phyloP scores from a whole-genome alignment of 257 asterid species.

The Galeopsis tetrahit region DNA sequence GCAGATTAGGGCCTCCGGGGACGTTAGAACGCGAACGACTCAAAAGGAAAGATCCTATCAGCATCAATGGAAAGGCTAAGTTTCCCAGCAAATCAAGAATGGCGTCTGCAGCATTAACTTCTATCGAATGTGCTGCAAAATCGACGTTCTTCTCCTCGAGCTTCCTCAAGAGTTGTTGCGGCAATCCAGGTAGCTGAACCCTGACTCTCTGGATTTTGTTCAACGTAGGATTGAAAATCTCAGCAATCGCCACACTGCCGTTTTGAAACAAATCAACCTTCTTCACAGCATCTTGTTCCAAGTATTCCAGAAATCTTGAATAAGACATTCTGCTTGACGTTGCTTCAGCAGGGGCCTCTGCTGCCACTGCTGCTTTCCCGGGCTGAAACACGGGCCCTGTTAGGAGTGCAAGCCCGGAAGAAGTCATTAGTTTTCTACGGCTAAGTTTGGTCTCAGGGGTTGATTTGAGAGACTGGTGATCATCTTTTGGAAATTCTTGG shows the following conservation, averaged over 20 bases:
- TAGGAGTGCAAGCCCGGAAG: conserved; percentile 45
- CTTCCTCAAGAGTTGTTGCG: conserved; percentile 53
- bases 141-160: conserved; percentile 58
- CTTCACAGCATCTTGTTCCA: conserved; percentile 57
- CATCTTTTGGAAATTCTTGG: conserved; percentile 47
- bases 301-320: conserved; percentile 63
- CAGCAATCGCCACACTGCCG: conserved; percentile 64
- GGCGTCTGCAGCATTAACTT: conserved; percentile 36
- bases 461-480: conserved; percentile 28
- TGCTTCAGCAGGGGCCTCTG: conserved; percentile 50
- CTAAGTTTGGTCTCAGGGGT: conserved; percentile 34
- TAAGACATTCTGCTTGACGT: conserved; percentile 68
- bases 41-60: conserved; percentile 50
- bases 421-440: conserved; percentile 46
- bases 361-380: conserved; percentile 38
- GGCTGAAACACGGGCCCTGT: conserved; percentile 46
- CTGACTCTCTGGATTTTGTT: conserved; percentile 62
- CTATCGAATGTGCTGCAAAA: conserved; percentile 58
- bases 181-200: conserved; percentile 68
- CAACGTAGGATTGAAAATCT: conserved; percentile 54
- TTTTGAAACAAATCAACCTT: conserved; percentile 68
- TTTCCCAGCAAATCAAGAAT: conserved; percentile 58
- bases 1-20: conserved; percentile 67
- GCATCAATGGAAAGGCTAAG: conserved; percentile 63
- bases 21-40: conserved; percentile 43